A percentile compares a stretch with the other conserved stretches of the same genome.
Evolutionary conservation across 169 alveolate genomes (phyloP).

Genomic region (Plasmodium vivax): DNA sequence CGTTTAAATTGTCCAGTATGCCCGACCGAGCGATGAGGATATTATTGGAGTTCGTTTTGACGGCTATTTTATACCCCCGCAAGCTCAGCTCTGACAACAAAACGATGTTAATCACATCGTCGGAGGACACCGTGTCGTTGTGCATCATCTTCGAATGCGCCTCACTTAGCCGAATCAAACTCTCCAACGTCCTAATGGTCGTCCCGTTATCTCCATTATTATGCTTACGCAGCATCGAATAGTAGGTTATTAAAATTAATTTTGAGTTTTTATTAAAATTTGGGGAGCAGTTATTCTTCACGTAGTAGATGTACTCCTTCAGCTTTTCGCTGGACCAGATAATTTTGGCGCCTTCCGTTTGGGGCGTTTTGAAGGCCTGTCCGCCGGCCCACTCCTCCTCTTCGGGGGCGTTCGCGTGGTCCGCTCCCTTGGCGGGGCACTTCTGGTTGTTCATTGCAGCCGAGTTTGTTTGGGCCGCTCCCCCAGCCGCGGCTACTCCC

Average conservation of each 20-base stretch:
- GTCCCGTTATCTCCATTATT: conserved; percentile 84
- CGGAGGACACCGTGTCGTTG: conserved; percentile 80
- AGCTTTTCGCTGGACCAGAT: conserved; percentile 72
- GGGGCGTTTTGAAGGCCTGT: neutral
- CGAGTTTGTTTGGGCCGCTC: neutral
- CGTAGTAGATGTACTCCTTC: conserved; percentile 76
- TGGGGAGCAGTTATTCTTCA: conserved; percentile 74
- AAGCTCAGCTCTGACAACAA: conserved; percentile 44
- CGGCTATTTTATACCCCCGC: conserved; percentile 62
- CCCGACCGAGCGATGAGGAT: conserved; percentile 51
- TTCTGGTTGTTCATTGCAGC: neutral
- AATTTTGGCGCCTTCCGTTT: neutral
- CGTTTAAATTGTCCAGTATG: conserved; percentile 9
- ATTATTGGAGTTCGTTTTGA: conserved; percentile 22
- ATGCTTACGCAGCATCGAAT: conserved; percentile 51
- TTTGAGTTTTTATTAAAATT: conserved; percentile 63
- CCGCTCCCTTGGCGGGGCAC: neutral
- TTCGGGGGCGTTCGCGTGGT: neutral
- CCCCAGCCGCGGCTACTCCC: neutral
- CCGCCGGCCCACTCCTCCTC: neutral
- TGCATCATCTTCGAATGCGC: conserved; percentile 94
- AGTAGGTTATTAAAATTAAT: conserved; percentile 75
- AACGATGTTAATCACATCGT: conserved; percentile 84
- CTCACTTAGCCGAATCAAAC: conserved; percentile 91
- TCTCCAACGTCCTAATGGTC: conserved; percentile 92